Evolutionary conservation across 2,329 filamentous ascomycete species (phyloP).

Genomic region (Ophioceras dolichostomum): DNA sequence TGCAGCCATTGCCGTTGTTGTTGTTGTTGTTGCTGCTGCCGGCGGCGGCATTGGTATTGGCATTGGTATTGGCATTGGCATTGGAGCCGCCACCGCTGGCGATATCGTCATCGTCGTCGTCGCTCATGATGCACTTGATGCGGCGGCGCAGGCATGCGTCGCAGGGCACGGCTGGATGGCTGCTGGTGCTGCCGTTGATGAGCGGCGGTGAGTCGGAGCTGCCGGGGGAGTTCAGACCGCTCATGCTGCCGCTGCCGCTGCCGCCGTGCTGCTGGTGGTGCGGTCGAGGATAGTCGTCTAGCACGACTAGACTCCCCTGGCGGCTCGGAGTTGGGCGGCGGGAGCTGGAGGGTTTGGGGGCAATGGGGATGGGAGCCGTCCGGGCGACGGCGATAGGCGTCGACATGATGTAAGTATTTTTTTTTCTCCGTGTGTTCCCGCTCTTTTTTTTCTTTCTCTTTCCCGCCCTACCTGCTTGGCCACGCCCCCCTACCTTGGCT

Average conservation of each 20-base stretch:
- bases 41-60: no score
- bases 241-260: no score
- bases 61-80: no score
- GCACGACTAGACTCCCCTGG: constrained; percentile 35
- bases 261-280: constrained; percentile 24
- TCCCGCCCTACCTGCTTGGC: no score
- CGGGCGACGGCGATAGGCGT: constrained; percentile 40
- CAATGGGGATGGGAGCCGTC: constrained; percentile 55
- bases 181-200: no score
- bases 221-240: constrained; percentile 40
- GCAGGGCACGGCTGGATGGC: constrained; percentile 42
- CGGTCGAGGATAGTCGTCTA: constrained; percentile 34
- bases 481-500: no score
- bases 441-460: no score
- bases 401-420: constrained; percentile 35
- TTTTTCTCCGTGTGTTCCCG: no score
- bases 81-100: constrained; percentile 10
- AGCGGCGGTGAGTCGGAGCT: constrained; percentile 26
- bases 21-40: not conserved
- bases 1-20: constrained; percentile 34
- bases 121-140: constrained; percentile 60
- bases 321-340: constrained; percentile 30
- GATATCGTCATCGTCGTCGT: constrained; percentile 49
- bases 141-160: constrained; percentile 65
- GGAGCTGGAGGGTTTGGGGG: constrained; percentile 35